Conservation (phyloP, 768 basidiomycete species). For the Pleurotus eryngii region DNA sequence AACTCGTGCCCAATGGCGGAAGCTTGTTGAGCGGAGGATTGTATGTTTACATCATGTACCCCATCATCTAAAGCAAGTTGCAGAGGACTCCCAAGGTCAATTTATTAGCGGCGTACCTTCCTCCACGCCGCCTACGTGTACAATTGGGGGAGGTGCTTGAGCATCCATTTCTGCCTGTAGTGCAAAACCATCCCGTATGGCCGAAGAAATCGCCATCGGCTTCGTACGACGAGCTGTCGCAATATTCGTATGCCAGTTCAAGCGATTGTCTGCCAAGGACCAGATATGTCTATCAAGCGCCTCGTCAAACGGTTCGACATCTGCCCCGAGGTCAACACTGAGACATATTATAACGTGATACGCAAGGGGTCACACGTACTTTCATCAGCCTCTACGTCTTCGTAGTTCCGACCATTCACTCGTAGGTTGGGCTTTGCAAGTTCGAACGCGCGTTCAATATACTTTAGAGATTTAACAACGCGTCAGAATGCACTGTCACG, state of each 20-base stretch:
- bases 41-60: not conserved
- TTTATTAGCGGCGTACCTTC: slow-evolving; percentile 3
- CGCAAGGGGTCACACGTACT: slow-evolving; percentile 29
- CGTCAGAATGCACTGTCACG: slow-evolving; percentile 3
- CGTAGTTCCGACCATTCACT: slow-evolving; percentile 76
- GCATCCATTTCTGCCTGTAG: slow-evolving; percentile 26
- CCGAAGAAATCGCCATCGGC: slow-evolving; percentile 50
- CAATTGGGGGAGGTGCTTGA: slow-evolving; percentile 15
- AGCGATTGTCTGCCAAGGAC: slow-evolving; percentile 70
- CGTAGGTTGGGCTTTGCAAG: slow-evolving; percentile 70
- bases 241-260: slow-evolving; percentile 73
- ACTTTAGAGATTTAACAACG: slow-evolving; percentile 33
- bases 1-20: slow-evolving; percentile 44
- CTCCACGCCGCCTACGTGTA: slow-evolving; percentile 18
- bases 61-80: not conserved
- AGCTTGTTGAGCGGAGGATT: slow-evolving; percentile 25
- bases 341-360: not conserved
- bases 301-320: slow-evolving; percentile 83
- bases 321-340: slow-evolving; percentile 26
- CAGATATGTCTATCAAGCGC: slow-evolving; percentile 79
- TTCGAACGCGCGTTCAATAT: slow-evolving; percentile 57
- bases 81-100: not conserved
- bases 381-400: slow-evolving; percentile 55
- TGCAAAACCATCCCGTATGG: slow-evolving; percentile 26
- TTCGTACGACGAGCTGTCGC: slow-evolving; percentile 62